phyloP scores from a whole-genome alignment of 768 basidiomycete genomes.

The Sarcodon sp. region DNA sequence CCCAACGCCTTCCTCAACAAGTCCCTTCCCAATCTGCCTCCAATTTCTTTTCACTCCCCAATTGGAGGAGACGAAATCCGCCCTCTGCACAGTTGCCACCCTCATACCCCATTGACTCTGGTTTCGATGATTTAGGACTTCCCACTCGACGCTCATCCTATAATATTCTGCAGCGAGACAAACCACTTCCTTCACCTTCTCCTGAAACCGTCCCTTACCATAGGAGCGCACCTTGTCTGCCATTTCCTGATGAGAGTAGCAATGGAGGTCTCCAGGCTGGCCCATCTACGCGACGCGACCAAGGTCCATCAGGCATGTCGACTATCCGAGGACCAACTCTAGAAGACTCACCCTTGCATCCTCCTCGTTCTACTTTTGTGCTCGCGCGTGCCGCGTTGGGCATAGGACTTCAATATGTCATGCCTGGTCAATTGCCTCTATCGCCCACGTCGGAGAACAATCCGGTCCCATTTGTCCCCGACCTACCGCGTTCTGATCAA shows the following conservation, averaged over 20 bases:
- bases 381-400: slow-evolving; percentile 46
- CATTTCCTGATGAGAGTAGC: not conserved
- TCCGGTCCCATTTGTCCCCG: slow-evolving; percentile 28
- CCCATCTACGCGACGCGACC: too few species aligned
- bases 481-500: slow-evolving; percentile 7
- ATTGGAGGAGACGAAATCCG: slow-evolving; percentile 44
- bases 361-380: slow-evolving; percentile 22
- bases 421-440: slow-evolving; percentile 26
- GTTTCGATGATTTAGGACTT: slow-evolving; percentile 13
- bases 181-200: slow-evolving; percentile 16
- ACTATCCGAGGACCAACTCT: not conserved
- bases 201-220: slow-evolving; percentile 10
- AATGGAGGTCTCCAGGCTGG: too few species aligned
- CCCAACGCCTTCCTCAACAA: slow-evolving; percentile 28
- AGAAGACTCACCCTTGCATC: not conserved
- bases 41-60: slow-evolving; percentile 55
- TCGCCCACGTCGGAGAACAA: slow-evolving; percentile 35
- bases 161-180: slow-evolving; percentile 10
- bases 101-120: slow-evolving; percentile 14
- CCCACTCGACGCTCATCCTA: slow-evolving; percentile 2
- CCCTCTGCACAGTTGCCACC: slow-evolving; percentile 14
- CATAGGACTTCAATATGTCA: slow-evolving; percentile 41
- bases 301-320: not conserved
- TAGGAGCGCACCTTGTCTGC: slow-evolving; percentile 5
- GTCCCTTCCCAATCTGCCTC: slow-evolving; percentile 36